Evolutionary conservation across 2,329 filamentous ascomycete species (phyloP), one percentile per base, ranked within the genome.

Genomic region (Xylaria digitata): DNA sequence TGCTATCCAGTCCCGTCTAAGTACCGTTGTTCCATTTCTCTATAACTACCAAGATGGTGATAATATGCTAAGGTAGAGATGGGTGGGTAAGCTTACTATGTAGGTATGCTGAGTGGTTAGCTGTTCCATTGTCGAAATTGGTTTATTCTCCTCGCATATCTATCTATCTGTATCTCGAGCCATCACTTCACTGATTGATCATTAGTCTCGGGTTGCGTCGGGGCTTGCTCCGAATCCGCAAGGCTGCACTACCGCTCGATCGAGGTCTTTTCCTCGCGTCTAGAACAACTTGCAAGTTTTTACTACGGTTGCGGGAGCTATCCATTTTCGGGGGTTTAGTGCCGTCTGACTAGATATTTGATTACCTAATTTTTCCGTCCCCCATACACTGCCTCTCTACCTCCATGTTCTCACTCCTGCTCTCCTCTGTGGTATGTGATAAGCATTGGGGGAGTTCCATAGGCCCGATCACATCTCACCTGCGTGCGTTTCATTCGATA

Each of bases 71-170:
- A 13, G 34, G 11, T 37, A 45, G 19, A 9, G 3, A 37, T 4
- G 30, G 30, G 30, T 55, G 42, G 48, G 49, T 65, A 61, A 61
- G 52, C 52, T 54, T 54, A 59, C 48, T 40, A 13, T 11, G 37
- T 64, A n/a, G n/a, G n/a, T n/a, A 46, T 26, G 32, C 34, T 13
- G 19, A 42, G 23, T 21, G 7, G 17, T 40, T 15, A 30, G 52
- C 19, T 42, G 13, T 42, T 17, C n/a, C 19, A 19, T 17, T 17
- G 13, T 42, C 21, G 34, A 17, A 19, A 42, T 45, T 53, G n/a
- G 17, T 48, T 48, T 54, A 13, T 17, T 26, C 26, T 30, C 19
- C 7, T 21, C 40, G 37, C 26, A 21, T 21, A 30, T 40, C 23
- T 32, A 23, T 42, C 9, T 40, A 40, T 5, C 26, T 26, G 9